Evolutionary conservation across 305 asterid genomes (phyloP), one percentile per base, ranked within the genome.

Genomic region (Rubia occidens): DNA sequence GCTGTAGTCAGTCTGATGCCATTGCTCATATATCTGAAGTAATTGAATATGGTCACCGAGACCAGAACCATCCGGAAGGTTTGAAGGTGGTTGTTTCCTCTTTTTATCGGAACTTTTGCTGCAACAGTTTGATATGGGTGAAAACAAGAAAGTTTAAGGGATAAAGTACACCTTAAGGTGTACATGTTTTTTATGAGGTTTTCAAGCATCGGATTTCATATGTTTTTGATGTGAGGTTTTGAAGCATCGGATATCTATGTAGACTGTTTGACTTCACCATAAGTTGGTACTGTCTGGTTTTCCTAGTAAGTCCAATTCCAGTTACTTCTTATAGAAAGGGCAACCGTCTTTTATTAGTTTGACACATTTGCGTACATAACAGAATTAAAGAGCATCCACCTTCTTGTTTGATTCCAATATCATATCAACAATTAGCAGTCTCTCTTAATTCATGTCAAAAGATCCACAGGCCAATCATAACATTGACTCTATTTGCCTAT

Each of bases 31-130:
- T 58, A 91, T 86, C 77, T 94, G 97, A 77, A 94, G 90, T 71
- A 94, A 75, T 81, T 91, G 99, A 78, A 94, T 86, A 81, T 91
- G 99, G 86, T 94, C 99, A 26, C 99, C 99, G 84, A 66, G 89
- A 67, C 97, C 99, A 74, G 84, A 83, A 80, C 99, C 99, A 79
- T 91, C 90, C 3, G 96, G 99, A 78, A 94, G 95, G 76, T 78
- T 83, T 62, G 96, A 86, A 70, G 89, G 87, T 77, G 81, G 42
- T 20, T 78, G 88, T 78, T 89, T 94, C 76, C 97, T 85, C 88
- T 89, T 94, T 85, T 91, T 89, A 4, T 82, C 94, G 15, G 71
- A 71, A 72, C 74, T 76, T 83, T 81, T 91, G 78, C 95, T 85
- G 84, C 65, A 62, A 49, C 32, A 75, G 26, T 8, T 2, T 72